Evolutionary conservation across 768 basidiomycete species (phyloP), one percentile per base, ranked within the genome.

Genomic region (Suillus cothurnatus): DNA sequence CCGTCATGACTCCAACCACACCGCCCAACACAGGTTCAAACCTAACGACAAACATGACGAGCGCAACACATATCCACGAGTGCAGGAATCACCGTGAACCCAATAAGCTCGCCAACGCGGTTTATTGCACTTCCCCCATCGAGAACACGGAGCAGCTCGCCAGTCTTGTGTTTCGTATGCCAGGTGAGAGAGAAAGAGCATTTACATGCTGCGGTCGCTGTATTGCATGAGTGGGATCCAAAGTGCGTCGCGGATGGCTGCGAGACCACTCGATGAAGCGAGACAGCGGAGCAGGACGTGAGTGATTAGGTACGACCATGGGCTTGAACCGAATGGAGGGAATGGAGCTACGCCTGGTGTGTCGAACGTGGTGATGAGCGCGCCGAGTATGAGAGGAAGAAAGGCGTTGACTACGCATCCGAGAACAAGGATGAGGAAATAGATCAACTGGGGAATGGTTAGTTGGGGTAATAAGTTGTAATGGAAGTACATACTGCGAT

Each of bases 181-280:
- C 90, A 94, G 6, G 90, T 85, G 67, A 95, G 88, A 1, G 92
- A 93, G 77, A 92, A 93, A 90, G 60, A 95, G 81, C 49, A 60
- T 62, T 3, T 47, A 71, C 78, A 64, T 67, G 85, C 86, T 85
- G 71, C 89, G 79, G 72, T 96, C 93, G 0, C 92, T 93, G 74
- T 88, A 92, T 76, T 94, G 93, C 85, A 94, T 91, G 50, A 99
- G 91, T 1, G 94, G 93, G 3, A 90, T 85, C 91, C 93, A 96
- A 3, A 94, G 80, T 36, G 84, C 84, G 74, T 88, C 86, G 50
- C 86, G 85, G 57, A 94, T 76, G 43, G 90, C 91, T 26, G 84
- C 77, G 28, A 97, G 77, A 28, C 94, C 94, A 28, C 91, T 91
- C 61, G 84, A 85, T 36, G 92, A 88, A 76, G 92, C 86, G 39